Evolutionary conservation across 1,284 basidiomycete genomes (phyloP).

Genomic region (Salmacisia buchloeana): DNA sequence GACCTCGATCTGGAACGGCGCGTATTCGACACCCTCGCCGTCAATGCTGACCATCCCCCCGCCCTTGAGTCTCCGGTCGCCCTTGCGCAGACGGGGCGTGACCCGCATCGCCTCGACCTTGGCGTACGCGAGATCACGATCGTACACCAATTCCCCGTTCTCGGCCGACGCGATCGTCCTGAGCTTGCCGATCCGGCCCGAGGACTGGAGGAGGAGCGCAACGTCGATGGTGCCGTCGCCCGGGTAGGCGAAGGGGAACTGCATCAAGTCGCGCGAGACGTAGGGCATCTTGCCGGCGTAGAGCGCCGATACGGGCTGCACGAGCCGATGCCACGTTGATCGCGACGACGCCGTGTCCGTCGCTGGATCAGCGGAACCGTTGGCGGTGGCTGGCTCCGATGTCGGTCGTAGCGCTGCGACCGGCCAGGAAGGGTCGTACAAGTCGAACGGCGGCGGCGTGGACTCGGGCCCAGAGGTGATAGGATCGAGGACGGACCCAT

Average conservation of each 20-base stretch:
- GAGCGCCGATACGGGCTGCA: constrained; percentile 30
- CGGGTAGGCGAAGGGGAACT: constrained; percentile 43
- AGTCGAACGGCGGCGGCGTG: constrained; percentile 17
- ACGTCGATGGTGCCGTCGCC: constrained; percentile 41
- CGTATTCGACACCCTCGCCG: constrained; percentile 75
- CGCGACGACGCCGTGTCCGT: too few species aligned
- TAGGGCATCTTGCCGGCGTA: constrained; percentile 47
- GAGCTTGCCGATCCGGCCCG: constrained; percentile 35
- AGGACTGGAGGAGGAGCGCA: constrained; percentile 30
- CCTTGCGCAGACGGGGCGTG: constrained; percentile 29
- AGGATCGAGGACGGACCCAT: constrained; percentile 33
- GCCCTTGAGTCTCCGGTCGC: constrained; percentile 25
- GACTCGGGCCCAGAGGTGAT: constrained; percentile 13
- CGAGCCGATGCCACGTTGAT: constrained; percentile 39
- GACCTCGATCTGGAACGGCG: constrained; percentile 77
- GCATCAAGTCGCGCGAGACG: constrained; percentile 43
- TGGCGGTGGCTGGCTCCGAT: background rate
- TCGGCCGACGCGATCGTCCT: constrained; percentile 33
- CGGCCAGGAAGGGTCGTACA: constrained; percentile 34
- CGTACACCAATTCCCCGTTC: constrained; percentile 33
- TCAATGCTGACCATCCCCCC: constrained; percentile 58
- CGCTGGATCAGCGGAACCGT: background rate
- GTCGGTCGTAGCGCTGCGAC: background rate
- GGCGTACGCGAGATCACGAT: constrained; percentile 34
- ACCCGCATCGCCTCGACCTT: constrained; percentile 45